Conservation (phyloP, 2,329 filamentous ascomycete genomes). For the Chaetomium olivaceum region DNA sequence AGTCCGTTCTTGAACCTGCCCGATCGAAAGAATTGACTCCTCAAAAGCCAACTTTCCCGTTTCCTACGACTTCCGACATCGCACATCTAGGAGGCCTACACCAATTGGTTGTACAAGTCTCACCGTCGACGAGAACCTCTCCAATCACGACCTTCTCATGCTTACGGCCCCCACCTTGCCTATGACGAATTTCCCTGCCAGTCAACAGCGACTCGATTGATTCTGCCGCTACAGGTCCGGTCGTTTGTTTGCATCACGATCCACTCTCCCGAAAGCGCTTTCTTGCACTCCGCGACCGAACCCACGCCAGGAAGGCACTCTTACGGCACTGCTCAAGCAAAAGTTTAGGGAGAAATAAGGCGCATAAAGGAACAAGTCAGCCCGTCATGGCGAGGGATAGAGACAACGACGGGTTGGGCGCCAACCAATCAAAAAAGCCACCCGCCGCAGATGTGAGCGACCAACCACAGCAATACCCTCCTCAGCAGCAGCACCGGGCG, state of each 20-base stretch:
- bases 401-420: constrained; percentile 50
- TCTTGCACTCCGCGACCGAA: neutral
- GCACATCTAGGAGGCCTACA: neutral
- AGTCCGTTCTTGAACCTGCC: neutral
- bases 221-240: neutral
- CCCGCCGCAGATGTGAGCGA: constrained; percentile 28
- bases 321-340: neutral
- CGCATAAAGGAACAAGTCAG: constrained; percentile 17
- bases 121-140: neutral
- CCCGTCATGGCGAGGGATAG: constrained; percentile 30
- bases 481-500: constrained; percentile 38
- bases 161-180: neutral
- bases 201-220: neutral
- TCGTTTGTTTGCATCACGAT: neutral
- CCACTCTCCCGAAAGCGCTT: neutral
- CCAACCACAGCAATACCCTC: constrained; percentile 38
- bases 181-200: constrained; percentile 6
- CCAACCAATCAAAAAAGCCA: constrained; percentile 59
- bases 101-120: constrained; percentile 8
- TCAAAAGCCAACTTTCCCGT: neutral
- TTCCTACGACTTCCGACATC: neutral
- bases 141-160: neutral
- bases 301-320: neutral
- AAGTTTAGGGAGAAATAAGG: constrained; percentile 24
- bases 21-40: neutral